Conservation (phyloP, 2,329 filamentous ascomycete genomes). For the Nectriaceae sp. region DNA sequence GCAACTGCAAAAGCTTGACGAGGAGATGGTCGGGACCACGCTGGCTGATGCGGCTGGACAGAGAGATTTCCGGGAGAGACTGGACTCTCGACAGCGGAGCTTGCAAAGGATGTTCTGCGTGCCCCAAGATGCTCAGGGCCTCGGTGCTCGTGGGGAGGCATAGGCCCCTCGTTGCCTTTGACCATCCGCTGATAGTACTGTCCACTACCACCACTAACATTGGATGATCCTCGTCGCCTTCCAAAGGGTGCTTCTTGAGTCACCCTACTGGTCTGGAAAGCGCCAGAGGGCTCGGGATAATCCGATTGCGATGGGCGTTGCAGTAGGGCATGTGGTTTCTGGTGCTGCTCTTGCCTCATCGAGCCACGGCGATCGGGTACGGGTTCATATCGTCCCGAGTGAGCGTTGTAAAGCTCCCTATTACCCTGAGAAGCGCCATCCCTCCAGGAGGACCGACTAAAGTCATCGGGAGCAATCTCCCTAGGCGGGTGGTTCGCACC, state of each 20-base stretch:
- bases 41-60: constrained; percentile 29
- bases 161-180: constrained; percentile 44
- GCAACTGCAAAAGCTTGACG: constrained; percentile 42
- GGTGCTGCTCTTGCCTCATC: constrained; percentile 64
- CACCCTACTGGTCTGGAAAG: constrained; percentile 78
- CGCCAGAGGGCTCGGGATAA: constrained; percentile 77
- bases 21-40: constrained; percentile 45
- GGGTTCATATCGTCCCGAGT: constrained; percentile 90
- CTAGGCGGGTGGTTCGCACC: constrained; percentile 57
- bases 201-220: constrained; percentile 84
- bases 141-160: constrained; percentile 45
- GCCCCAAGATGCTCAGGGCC: constrained; percentile 46
- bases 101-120: constrained; percentile 51
- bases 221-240: constrained; percentile 84
- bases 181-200: constrained; percentile 61
- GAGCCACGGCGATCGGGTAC: constrained; percentile 77
- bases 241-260: constrained; percentile 68
- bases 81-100: constrained; percentile 49
- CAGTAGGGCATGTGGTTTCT: constrained; percentile 74
- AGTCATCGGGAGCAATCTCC: constrained; percentile 93
- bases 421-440: constrained; percentile 65
- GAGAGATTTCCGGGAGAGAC: constrained; percentile 42
- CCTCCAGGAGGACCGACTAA: constrained; percentile 80
- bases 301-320: constrained; percentile 71
- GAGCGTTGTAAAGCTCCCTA: constrained; percentile 90